Base-by-base conservation (phyloP, 257 asterid genomes). In the Cinchona pubescens region DNA sequence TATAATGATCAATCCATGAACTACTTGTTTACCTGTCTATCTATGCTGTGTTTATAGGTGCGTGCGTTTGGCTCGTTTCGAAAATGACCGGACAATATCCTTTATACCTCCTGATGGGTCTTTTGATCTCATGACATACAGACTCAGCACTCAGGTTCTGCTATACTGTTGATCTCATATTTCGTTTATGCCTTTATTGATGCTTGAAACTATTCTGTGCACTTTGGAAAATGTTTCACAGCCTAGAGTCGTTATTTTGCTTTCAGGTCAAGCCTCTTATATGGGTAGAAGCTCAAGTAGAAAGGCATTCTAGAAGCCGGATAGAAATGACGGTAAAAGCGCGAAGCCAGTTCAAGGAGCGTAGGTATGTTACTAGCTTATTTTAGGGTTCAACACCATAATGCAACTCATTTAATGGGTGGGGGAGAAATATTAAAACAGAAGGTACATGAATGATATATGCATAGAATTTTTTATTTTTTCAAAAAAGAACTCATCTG, bases 81-180 rank as follows among this genome's bases (percentile, higher is more conserved):
- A 95, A 76, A 95, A 90, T 77, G 99, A 95, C 78, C 87, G 99
- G 73, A 95, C 99, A 45, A 95, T 95, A 86, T 89, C 98, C 80
- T 95, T 95, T 78, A 79, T 95, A 83, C 99, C 99, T 79, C 98
- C 99, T 62, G 99, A 95, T 88, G 99, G 99, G 64, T 81, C 98
- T 69, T 95, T 95, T 85, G 99, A 95, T 87, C 98, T 95, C 83
- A 95, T 95, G 99, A 95, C 97, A 68, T 95, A 95, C 84, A 88
- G 99, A 86, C 94, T 95, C 72, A 90, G 96, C 89, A 95, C 98
- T 81, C 98, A 95, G 99, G 98, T 95, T 79, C n/a, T 61, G 79
- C 71, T 79, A 66, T 68, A 11, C 48, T 55, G 37, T 45, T 59
- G n/a, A 55, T 46, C 32, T 66, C 43, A 51, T 18, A 55, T 25